Conservation (phyloP, 192 early-diverging fungal species). For the Coemansia interrupta region DNA sequence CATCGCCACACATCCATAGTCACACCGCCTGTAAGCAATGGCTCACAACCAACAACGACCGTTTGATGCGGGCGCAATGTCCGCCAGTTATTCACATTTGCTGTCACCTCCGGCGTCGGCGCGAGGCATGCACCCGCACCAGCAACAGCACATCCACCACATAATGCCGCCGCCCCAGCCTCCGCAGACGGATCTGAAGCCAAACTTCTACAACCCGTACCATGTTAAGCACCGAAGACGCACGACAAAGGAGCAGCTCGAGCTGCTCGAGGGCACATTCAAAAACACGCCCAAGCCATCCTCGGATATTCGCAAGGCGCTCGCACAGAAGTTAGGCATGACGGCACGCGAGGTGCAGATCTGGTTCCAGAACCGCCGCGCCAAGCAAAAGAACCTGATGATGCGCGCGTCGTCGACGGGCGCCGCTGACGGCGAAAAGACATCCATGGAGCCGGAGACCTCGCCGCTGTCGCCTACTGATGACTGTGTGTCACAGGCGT, state of each 20-base stretch:
- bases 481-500: too few species aligned
- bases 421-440: neutral
- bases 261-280: slow-evolving; percentile 68
- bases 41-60: slow-evolving; percentile 9
- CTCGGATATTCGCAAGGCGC: slow-evolving; percentile 56
- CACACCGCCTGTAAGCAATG: neutral
- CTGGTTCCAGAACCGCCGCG: slow-evolving; percentile 84
- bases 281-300: slow-evolving; percentile 68
- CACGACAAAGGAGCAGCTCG: slow-evolving; percentile 68
- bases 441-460: neutral
- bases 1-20: neutral
- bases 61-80: slow-evolving; percentile 13
- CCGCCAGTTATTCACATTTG: slow-evolving; percentile 7
- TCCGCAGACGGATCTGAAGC: slow-evolving; percentile 55
- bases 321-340: slow-evolving; percentile 65
- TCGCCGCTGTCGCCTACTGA: slow-evolving; percentile 4
- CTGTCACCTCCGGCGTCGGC: slow-evolving; percentile 9
- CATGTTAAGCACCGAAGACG: slow-evolving; percentile 73
- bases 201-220: slow-evolving; percentile 72
- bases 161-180: neutral
- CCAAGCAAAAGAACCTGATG: slow-evolving; percentile 64
- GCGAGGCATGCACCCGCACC: slow-evolving; percentile 4
- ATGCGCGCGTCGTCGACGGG: slow-evolving; percentile 25
- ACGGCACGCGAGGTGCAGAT: slow-evolving; percentile 72
- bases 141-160: slow-evolving; percentile 1